Conservation (phyloP, 768 basidiomycete genomes). For the Clitopilus passeckerianus region DNA sequence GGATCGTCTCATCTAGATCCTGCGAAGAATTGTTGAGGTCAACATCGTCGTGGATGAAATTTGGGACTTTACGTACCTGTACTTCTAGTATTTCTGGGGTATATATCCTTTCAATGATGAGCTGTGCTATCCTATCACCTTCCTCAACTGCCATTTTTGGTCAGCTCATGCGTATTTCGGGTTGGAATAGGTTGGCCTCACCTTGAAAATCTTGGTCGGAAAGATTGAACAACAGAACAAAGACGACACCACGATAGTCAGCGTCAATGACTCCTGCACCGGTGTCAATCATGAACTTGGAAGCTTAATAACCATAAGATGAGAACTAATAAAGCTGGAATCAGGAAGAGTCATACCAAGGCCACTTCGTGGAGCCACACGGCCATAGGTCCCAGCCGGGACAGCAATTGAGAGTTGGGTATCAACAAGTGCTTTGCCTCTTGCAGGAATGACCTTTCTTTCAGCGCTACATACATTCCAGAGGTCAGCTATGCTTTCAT, state of each 20-base stretch:
- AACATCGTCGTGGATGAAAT: neutral
- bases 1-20: slow-evolving; percentile 81
- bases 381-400: slow-evolving; percentile 90
- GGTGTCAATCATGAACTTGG: slow-evolving; percentile 97
- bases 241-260: slow-evolving; percentile 90
- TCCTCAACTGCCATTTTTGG: slow-evolving; percentile 57
- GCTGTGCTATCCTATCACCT: slow-evolving; percentile 94
- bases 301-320: slow-evolving; percentile 45
- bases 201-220: slow-evolving; percentile 88
- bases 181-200: slow-evolving; percentile 17
- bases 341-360: slow-evolving; percentile 59
- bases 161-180: neutral
- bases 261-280: slow-evolving; percentile 97
- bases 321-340: neutral
- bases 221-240: slow-evolving; percentile 90
- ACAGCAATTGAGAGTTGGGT: slow-evolving; percentile 93
- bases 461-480: slow-evolving; percentile 59
- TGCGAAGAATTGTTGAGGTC: slow-evolving; percentile 21
- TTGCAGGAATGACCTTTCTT: slow-evolving; percentile 76
- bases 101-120: slow-evolving; percentile 87
- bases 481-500: neutral
- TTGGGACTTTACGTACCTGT: slow-evolving; percentile 44
- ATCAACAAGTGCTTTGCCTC: slow-evolving; percentile 87
- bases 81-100: slow-evolving; percentile 87
- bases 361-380: slow-evolving; percentile 93